Base-by-base conservation (phyloP, 202 grass and related monocot genomes). In the Musa balbisiana region DNA sequence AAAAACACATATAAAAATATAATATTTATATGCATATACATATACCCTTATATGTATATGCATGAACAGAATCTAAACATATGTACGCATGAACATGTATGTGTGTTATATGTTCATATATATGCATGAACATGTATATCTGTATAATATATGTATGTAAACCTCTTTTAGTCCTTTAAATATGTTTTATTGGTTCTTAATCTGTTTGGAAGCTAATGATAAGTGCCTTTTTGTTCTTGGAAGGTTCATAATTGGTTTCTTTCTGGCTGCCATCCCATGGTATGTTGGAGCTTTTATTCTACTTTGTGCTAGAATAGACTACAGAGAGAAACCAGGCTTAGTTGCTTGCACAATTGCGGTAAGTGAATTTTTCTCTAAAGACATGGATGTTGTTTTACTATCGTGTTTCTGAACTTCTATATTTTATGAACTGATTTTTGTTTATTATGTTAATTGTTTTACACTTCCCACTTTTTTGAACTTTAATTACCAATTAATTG, bases 211-310 rank as follows among this genome's bases (percentile, higher is more conserved):
- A 75, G 21, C 70, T 87, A 62, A 91, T 49, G 2, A 59, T 13
- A 78, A 73, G 2, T 50, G 23, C 25, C 62, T 73, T 89, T 24
- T 64, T 43, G 33, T 43, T 43, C 33, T 64, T 72, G 81, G 14
- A 84, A 96, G 90, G 76, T 97, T 97, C 83, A 83, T 97, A 75
- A 8, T 89, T 20, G 94, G 94, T 33, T 97, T 97, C 86, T 87
- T 97, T 73, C 74, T 93, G 59, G 86, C 84, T 78, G 87, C 84
- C 53, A 87, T 97, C 81, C 94, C 94, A 52, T 93, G 94, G 90
- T 97, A 93, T 81, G 69, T 86, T 17, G 94, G 94, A 84, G 94
- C 86, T 62, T 76, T 97, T 74, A 55, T 97, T 33, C 71, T 97
- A 52, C 85, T 92, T 10, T 91, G 77, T 78, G 90, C 81, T 3